Evolutionary conservation across 108 stramenopile species (phyloP).

Genomic region (Craspedostauros australis): DNA sequence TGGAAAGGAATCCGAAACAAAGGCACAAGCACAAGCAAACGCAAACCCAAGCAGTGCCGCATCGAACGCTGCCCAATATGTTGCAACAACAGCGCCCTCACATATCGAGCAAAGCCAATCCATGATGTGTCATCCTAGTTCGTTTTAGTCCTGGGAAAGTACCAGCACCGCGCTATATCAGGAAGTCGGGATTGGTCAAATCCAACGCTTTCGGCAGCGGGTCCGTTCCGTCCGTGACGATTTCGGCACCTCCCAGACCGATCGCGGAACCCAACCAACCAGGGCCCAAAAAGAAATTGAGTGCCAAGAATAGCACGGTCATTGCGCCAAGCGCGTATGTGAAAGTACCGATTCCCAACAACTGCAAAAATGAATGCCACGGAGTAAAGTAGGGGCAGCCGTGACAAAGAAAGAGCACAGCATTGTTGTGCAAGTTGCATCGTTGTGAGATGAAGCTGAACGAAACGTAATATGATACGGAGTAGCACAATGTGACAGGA

Average conservation of each 20-base stretch:
- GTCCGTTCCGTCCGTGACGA: slow-evolving; percentile 52
- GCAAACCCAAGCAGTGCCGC: too few species aligned
- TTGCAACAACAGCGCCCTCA: too few species aligned
- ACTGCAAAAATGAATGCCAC: slow-evolving; percentile 13
- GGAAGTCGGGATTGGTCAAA: slow-evolving; percentile 44
- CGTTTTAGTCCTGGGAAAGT: not conserved
- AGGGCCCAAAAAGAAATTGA: slow-evolving; percentile 61
- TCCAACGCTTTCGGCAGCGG: slow-evolving; percentile 59
- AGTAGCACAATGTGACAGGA: too few species aligned
- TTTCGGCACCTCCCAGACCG: slow-evolving; percentile 59
- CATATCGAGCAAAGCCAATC: too few species aligned
- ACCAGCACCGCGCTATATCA: not conserved
- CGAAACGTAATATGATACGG: not conserved
- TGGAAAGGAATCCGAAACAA: too few species aligned
- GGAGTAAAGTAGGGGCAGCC: not conserved
- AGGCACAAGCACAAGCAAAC: too few species aligned
- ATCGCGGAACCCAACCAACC: slow-evolving; percentile 73
- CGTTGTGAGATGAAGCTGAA: not conserved
- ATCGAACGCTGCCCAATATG: too few species aligned
- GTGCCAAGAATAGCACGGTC: slow-evolving; percentile 52
- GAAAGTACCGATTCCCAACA: slow-evolving; percentile 74
- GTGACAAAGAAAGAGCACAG: not conserved
- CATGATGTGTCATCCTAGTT: too few species aligned
- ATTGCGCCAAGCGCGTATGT: slow-evolving; percentile 61
- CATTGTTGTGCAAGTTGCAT: too few species aligned